Evolutionary conservation across 2,329 filamentous ascomycete genomes (phyloP).

Genomic region (Ophiobolus disseminans): DNA sequence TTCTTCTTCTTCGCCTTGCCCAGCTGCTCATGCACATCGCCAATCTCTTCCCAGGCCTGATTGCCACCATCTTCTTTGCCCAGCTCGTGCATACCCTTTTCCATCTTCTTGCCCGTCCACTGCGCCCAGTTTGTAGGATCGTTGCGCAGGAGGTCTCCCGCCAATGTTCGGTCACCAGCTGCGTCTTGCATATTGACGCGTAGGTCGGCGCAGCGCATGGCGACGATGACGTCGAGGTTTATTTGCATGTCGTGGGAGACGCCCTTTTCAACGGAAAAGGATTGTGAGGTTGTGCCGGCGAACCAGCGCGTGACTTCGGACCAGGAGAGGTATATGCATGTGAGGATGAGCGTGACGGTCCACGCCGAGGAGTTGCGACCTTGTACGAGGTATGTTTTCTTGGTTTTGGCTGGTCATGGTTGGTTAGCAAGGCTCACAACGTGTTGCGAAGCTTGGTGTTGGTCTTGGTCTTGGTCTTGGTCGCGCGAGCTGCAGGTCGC

Average conservation of each 20-base stretch:
- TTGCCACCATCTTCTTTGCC: slow-evolving; percentile 41
- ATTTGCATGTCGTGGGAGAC: slow-evolving; percentile 88
- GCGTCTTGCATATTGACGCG: slow-evolving; percentile 98
- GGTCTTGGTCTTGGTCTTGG: no score
- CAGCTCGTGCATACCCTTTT: slow-evolving; percentile 55
- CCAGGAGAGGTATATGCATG: slow-evolving; percentile 78
- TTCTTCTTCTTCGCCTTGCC: slow-evolving; percentile 71
- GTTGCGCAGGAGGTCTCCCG: slow-evolving; percentile 73
- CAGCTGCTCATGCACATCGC: slow-evolving; percentile 91
- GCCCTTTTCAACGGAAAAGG: slow-evolving; percentile 92
- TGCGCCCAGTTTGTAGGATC: slow-evolving; percentile 82
- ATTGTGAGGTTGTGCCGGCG: slow-evolving; percentile 81
- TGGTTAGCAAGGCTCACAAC: slow-evolving; percentile 12
- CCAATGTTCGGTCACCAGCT: slow-evolving; percentile 87
- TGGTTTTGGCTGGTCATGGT: slow-evolving; percentile 79
- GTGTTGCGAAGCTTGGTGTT: not conserved
- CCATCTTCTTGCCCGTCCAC: slow-evolving; percentile 77
- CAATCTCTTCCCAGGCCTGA: slow-evolving; percentile 67
- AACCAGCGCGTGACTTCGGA: slow-evolving; percentile 85
- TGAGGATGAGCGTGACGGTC: slow-evolving; percentile 80
- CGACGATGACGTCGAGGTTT: slow-evolving; percentile 91
- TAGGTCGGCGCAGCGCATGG: slow-evolving; percentile 86
- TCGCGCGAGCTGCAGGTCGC: slow-evolving; percentile 3
- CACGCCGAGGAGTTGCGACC: slow-evolving; percentile 90
- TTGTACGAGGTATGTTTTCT: slow-evolving; percentile 86